Evolutionary conservation across 495 filamentous ascomycete species (phyloP), one percentile per base, ranked within the genome.

Genomic region (Talaromyces stipitatus): DNA sequence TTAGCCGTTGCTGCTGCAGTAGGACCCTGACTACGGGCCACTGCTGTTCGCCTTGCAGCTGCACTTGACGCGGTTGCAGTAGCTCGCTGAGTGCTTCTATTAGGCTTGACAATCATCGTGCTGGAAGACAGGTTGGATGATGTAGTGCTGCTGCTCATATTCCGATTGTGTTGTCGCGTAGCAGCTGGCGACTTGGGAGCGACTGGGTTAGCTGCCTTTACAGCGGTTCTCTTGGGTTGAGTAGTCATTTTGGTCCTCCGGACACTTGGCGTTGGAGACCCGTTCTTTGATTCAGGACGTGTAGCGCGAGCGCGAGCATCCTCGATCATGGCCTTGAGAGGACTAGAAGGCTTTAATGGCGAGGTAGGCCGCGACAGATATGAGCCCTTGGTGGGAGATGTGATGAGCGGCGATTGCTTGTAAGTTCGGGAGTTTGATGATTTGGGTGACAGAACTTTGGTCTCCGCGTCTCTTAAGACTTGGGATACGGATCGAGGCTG

Each of bases 371-470:
- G 78, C 4, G 82, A 72, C 2, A 82, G 58, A 47, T 78, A 75
- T 3, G 77, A 74, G 9, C 77, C 68, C 41, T 73, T 75, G 22
- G 73, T 68, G 11, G 69, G 72, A 14, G 76, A 76, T 2, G 68
- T 65, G 20, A 69, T 69, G 61, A 82, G 70, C 7, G 83, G 83
- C 3, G 84, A 85, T 53, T 79, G 75, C 2, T 81, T 85, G 48
- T 84, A 75, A 14, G 85, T 80, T 26, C 87, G 81, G 2, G 87
- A 89, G 66, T 95, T 94, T 24, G 83, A 82, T 0, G 90, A 90
- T 62, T 89, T 86, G 11, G 90, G 90, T 0, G 90, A 94, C 11
- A 94, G 79, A 23, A 92, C 81, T 46, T 76, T 69, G 73, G 84
- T 65, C 50, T 82, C 76, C 20, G 69, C 67, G 16, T 67, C 69